Percentiles rank a stretch among this genome's conserved stretches.
Evolutionary conservation across 441 rosid species (phyloP).

Genomic region (Manihot esculenta): DNA sequence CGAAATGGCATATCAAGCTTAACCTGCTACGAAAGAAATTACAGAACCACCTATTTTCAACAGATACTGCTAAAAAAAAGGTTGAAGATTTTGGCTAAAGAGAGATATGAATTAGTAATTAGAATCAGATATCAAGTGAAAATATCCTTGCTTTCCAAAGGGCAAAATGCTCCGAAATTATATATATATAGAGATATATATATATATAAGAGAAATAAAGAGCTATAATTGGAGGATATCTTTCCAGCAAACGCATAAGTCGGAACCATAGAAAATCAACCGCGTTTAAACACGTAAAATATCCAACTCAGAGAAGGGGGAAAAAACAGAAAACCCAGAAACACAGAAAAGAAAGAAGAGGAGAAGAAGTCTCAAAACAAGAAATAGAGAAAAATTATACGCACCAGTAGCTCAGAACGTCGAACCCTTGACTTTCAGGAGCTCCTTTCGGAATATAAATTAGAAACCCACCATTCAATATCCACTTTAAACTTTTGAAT

Average conservation of each 20-base stretch:
- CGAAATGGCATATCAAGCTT: neutral
- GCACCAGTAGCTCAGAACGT: slow-evolving; percentile 12
- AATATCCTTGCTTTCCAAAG: neutral
- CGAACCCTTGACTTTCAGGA: neutral
- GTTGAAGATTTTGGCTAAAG: neutral
- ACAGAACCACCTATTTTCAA: neutral
- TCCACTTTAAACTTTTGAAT: slow-evolving; percentile 1
- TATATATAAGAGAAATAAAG: too few species aligned
- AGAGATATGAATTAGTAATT: neutral
- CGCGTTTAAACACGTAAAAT: neutral
- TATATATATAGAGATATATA: too few species aligned
- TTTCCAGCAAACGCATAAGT: too few species aligned
- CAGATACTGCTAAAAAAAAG: neutral
- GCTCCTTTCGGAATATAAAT: neutral
- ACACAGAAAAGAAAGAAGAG: neutral
- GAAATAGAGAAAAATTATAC: neutral
- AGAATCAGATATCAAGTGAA: neutral
- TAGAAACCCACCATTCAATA: neutral
- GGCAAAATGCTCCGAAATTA: too few species aligned
- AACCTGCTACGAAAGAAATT: neutral
- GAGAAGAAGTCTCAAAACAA: neutral
- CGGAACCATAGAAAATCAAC: too few species aligned
- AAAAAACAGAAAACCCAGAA: slow-evolving; percentile 6
- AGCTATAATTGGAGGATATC: too few species aligned
- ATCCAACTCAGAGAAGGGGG: neutral